Evolutionary conservation across 148 eudicot genomes (phyloP).

Genomic region (Rhododendron vialii): DNA sequence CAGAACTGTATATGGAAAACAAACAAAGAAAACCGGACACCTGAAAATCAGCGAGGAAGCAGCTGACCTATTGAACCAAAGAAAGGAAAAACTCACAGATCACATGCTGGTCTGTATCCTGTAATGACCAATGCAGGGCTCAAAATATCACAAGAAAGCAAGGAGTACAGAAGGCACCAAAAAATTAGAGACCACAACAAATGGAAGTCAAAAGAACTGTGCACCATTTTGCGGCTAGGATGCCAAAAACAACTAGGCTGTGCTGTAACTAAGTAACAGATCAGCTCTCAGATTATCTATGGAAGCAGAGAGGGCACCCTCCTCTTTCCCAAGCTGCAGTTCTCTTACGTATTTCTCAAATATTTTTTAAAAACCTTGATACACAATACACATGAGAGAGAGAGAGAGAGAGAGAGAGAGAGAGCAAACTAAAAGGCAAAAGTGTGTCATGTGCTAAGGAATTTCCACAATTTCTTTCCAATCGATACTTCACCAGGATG

Average conservation of each 20-base stretch:
- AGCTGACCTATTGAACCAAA: neutral
- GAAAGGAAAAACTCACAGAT: neutral
- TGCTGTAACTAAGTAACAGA: neutral
- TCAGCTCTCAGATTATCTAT: neutral
- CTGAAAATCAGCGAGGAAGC: neutral
- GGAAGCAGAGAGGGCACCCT: neutral
- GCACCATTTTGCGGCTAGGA: neutral
- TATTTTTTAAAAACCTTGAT: neutral
- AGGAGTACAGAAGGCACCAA: neutral
- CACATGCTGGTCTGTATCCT: neutral
- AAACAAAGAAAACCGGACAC: neutral
- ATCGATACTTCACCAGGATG: slow-evolving; percentile 64
- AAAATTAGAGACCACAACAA: neutral
- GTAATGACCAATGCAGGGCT: neutral
- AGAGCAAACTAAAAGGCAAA: neutral
- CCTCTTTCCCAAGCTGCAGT: neutral
- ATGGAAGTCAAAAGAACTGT: neutral
- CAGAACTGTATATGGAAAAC: neutral
- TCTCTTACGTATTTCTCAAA: neutral
- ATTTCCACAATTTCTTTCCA: slow-evolving; percentile 62
- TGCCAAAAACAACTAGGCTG: neutral
- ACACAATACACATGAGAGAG: neutral
- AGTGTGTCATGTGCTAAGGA: slow-evolving; percentile 57
- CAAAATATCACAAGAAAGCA: neutral
- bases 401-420: neutral